Evolutionary conservation across 2,329 filamentous ascomycete species (phyloP).

Genomic region (Epichloe uncinata): DNA sequence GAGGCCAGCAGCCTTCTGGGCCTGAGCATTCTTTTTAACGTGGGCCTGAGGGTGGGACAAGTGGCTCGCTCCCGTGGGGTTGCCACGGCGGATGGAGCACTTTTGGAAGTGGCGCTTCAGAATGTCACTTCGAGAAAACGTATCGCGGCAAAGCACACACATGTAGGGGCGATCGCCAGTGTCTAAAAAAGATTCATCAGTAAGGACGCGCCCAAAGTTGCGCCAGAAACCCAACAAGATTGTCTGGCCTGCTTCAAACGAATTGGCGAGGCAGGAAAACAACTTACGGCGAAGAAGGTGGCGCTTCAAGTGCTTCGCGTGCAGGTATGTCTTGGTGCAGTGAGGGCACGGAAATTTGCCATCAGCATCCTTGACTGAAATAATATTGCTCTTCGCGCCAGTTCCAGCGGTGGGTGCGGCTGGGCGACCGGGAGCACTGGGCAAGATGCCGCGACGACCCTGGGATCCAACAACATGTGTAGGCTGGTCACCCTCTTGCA

Average conservation of each 20-base stretch:
- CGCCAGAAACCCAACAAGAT: background rate
- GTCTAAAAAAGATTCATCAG: slow-evolving; percentile 42
- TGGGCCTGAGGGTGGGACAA: slow-evolving; percentile 85
- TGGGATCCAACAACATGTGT: slow-evolving; percentile 94
- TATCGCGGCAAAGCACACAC: slow-evolving; percentile 95
- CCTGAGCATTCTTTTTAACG: slow-evolving; percentile 60
- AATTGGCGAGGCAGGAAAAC: background rate
- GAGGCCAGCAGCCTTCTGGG: slow-evolving; percentile 41
- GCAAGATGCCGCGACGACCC: slow-evolving; percentile 79
- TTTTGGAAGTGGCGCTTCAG: slow-evolving; percentile 99
- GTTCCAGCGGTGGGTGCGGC: slow-evolving; percentile 60
- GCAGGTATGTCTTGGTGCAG: slow-evolving; percentile 95
- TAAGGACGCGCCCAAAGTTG: slow-evolving; percentile 14
- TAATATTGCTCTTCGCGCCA: slow-evolving; percentile 64
- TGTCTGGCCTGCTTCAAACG: background rate
- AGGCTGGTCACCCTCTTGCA: slow-evolving; percentile 49
- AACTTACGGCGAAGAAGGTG: slow-evolving; percentile 90
- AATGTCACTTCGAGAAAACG: slow-evolving; percentile 95
- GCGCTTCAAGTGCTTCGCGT: slow-evolving; percentile 94
- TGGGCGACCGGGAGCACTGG: slow-evolving; percentile 76
- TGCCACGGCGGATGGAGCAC: slow-evolving; percentile 90
- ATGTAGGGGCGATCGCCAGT: slow-evolving; percentile 97
- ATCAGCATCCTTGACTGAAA: slow-evolving; percentile 89
- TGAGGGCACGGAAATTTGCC: slow-evolving; percentile 97
- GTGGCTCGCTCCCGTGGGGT: slow-evolving; percentile 89